Percentiles rank a stretch among this genome's conserved stretches.
These are phyloP conservation scores for Cladophialophora yegresii DNA, from an alignment of 2,329 filamentous ascomycete species.

Conservation along the genomic window DNA sequence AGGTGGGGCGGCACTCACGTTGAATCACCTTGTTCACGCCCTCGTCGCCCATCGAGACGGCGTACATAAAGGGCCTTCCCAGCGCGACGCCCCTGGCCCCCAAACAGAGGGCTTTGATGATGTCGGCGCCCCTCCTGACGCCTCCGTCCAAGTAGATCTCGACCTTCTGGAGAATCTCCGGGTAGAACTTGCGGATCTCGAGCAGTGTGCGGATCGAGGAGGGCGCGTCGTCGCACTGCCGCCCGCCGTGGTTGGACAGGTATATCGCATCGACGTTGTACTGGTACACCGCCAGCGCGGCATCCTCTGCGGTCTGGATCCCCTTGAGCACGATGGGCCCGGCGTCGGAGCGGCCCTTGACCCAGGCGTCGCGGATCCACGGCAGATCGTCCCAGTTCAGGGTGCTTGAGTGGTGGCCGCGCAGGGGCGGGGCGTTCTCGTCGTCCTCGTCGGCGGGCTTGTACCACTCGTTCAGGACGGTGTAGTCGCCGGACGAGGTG, in stretches of 20 bases:
- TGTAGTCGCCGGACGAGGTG: slow-evolving; percentile 28
- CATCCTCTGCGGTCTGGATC: slow-evolving; percentile 60
- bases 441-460: slow-evolving; percentile 50
- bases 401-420: slow-evolving; percentile 54
- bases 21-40: slow-evolving; percentile 55
- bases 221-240: slow-evolving; percentile 55
- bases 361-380: slow-evolving; percentile 51
- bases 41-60: slow-evolving; percentile 54
- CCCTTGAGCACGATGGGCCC: slow-evolving; percentile 61
- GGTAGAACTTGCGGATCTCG: slow-evolving; percentile 54
- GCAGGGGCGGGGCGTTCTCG: slow-evolving; percentile 56
- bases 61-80: slow-evolving; percentile 57
- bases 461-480: slow-evolving; percentile 41
- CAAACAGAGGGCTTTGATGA: slow-evolving; percentile 57
- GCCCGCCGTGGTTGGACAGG: slow-evolving; percentile 61
- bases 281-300: slow-evolving; percentile 50
- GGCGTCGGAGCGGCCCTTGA: slow-evolving; percentile 41
- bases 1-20: slow-evolving; percentile 17
- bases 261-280: slow-evolving; percentile 57
- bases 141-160: slow-evolving; percentile 59
- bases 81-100: slow-evolving; percentile 58
- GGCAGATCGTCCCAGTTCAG: slow-evolving; percentile 57
- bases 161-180: slow-evolving; percentile 53
- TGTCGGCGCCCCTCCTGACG: slow-evolving; percentile 56
- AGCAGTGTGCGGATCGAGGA: slow-evolving; percentile 55